Evolutionary conservation across 2,329 filamentous ascomycete genomes (phyloP), one percentile per base, ranked within the genome.

Genomic region (Paraconiothyrium brasiliense): DNA sequence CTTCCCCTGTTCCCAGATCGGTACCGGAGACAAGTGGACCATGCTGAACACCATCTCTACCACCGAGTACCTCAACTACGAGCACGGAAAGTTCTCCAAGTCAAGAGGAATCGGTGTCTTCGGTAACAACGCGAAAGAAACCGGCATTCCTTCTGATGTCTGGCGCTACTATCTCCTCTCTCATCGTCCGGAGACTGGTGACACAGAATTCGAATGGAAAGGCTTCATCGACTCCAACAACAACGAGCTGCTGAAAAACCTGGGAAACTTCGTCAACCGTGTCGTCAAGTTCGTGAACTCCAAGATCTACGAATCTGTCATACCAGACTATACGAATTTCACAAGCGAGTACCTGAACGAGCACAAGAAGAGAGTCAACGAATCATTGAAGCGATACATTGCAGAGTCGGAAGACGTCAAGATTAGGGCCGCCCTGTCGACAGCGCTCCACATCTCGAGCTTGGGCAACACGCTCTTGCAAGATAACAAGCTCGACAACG

Each of bases 161-260:
- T 97, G 93, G 92, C 86, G 94, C 68, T 97, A 94, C 80, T 97
- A 95, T 81, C 87, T 97, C 24, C 85, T 97, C 41, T 91, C 93
- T 48, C 90, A 92, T 77, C 88, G 94, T 59, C 94, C 94, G 0
- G 94, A 97, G 79, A 90, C 89, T 11, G 87, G 90, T 55, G 94
- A 97, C 75, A 91, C 92, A 0, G 92, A 97, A 74, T 97, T 97
- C 77, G 91, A 94, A 76, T 97, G 93, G 93, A 87, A 87, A 60
- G 86, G 90, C 49, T 96, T 97, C 80, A 90, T 95, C 64, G 86
- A 89, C 39, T 85, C 87, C 69, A 97, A 97, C 84, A 97, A 97
- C 83, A 93, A 91, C 73, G 92, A 95, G 75, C 86, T 97, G n/a
- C 83, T 91, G 54, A 89, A 90, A 77, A 91, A 91, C 78, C 83